Conservation (phyloP, 345 rosid species). For the Gossypium anomalum region DNA sequence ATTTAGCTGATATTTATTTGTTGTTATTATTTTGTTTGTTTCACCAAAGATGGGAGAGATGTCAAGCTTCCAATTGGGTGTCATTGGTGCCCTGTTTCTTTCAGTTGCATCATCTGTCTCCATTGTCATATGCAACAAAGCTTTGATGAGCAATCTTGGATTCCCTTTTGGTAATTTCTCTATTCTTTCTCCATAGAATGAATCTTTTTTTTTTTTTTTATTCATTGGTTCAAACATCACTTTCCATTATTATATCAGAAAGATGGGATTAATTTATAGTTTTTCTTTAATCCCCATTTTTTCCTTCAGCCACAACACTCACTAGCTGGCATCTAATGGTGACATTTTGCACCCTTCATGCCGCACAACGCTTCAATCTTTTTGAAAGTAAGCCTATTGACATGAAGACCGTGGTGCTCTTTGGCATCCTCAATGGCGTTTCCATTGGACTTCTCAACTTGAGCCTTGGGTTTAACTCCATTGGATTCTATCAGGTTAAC, state of each 20-base stretch:
- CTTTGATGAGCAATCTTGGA: constrained; percentile 97
- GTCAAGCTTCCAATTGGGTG: constrained; percentile 79
- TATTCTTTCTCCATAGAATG: neutral
- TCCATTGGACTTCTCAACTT: constrained; percentile 93
- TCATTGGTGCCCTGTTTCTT: constrained; percentile 83
- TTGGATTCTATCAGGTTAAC: constrained; percentile 93
- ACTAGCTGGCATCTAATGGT: constrained; percentile 99
- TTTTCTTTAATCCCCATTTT: neutral
- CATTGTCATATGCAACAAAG: constrained; percentile 98
- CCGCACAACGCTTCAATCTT: constrained; percentile 67
- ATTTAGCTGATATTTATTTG: neutral
- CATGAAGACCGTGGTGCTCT: constrained; percentile 81
- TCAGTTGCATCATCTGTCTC: constrained; percentile 98
- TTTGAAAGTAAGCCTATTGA: constrained; percentile 85
- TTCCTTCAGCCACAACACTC: constrained; percentile 61
- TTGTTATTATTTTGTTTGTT: neutral
- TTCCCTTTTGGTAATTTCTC: constrained; percentile 81
- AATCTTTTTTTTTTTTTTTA: neutral
- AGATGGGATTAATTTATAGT: neutral
- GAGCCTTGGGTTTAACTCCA: constrained; percentile 96
- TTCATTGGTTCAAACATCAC: neutral
- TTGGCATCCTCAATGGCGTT: constrained; percentile 90
- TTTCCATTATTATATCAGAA: neutral
- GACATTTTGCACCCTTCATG: constrained; percentile 87
- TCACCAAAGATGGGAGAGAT: constrained; percentile 70